phyloP scores from a whole-genome alignment of 208 protist genomes.

The Acanthamoeba sp. region DNA sequence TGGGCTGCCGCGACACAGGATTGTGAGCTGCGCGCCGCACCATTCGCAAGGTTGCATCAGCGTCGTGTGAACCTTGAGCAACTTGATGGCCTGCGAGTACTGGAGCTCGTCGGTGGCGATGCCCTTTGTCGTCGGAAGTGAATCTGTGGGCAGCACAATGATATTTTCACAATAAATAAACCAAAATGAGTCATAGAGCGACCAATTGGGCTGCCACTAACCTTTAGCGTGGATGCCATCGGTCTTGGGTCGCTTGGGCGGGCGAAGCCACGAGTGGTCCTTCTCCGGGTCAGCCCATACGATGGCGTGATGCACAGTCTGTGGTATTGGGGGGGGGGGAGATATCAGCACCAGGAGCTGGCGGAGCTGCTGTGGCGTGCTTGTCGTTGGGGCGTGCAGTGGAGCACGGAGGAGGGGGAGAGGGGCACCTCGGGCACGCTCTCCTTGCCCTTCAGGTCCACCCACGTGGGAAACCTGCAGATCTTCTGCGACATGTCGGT shows the following conservation, averaged over 20 bases:
- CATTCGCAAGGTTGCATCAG: too few species aligned
- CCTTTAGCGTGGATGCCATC: conserved; percentile 80
- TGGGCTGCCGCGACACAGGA: conserved; percentile 33
- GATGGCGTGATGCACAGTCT: conserved; percentile 87
- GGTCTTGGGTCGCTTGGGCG: conserved; percentile 61
- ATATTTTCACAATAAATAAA: too few species aligned
- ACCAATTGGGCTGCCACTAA: too few species aligned
- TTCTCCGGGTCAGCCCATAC: conserved; percentile 85
- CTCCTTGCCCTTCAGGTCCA: conserved; percentile 89
- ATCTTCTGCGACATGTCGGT: conserved; percentile 79
- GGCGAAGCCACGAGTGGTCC: conserved; percentile 2
- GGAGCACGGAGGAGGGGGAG: neutral
- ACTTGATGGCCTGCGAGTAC: conserved; percentile 83
- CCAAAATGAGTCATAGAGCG: too few species aligned
- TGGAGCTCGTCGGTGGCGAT: conserved; percentile 62
- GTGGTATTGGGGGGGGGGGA: neutral
- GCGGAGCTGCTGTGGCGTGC: neutral
- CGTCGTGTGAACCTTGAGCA: conserved; percentile 75
- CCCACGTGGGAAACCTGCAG: conserved; percentile 85
- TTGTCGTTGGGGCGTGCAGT: neutral
- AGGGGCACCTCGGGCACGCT: conserved; percentile 77
- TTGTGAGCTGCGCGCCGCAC: neutral
- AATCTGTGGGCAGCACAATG: neutral
- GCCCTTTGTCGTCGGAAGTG: neutral
- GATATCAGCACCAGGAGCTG: neutral